Evolutionary conservation across 2,329 filamentous ascomycete species (phyloP).

Genomic region (Ramichloridium luteum): DNA sequence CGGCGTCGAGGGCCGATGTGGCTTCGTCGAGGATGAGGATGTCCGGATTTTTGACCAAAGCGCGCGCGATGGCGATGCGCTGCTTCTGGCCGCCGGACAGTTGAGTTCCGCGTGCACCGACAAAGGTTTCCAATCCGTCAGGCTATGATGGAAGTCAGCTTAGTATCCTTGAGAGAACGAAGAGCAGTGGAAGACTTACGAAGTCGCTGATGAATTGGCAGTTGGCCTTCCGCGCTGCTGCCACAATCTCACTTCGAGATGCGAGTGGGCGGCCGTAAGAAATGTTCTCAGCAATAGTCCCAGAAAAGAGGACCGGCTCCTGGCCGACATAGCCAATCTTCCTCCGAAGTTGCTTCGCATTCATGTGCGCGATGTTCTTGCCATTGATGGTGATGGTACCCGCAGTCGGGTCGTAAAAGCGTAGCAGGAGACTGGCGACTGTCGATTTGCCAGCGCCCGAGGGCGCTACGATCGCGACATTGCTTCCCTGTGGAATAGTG

Average conservation of each 20-base stretch:
- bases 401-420: conserved; percentile 75
- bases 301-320: conserved; percentile 85
- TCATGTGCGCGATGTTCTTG: conserved; percentile 71
- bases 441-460: conserved; percentile 95
- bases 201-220: conserved; percentile 96
- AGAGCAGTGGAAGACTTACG: conserved; percentile 32
- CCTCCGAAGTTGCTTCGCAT: conserved; percentile 80
- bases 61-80: conserved; percentile 89
- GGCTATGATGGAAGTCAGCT: conserved; percentile 38
- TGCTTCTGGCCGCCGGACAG: conserved; percentile 95
- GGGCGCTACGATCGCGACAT: conserved; percentile 91
- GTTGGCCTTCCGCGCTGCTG: conserved; percentile 82
- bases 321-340: conserved; percentile 93
- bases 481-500: conserved; percentile 81
- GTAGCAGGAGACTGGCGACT: conserved; percentile 76
- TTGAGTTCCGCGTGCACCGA: conserved; percentile 83
- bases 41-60: conserved; percentile 88
- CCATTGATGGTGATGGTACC: conserved; percentile 77
- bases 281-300: conserved; percentile 78
- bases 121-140: conserved; percentile 85
- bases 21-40: conserved; percentile 93
- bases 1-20: conserved; percentile 87
- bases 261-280: conserved; percentile 77
- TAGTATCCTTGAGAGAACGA: background rate
- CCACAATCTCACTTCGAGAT: conserved; percentile 65